phyloP scores from a whole-genome alignment of 2,329 filamentous ascomycete genomes.

The Diplocarpon mali region DNA sequence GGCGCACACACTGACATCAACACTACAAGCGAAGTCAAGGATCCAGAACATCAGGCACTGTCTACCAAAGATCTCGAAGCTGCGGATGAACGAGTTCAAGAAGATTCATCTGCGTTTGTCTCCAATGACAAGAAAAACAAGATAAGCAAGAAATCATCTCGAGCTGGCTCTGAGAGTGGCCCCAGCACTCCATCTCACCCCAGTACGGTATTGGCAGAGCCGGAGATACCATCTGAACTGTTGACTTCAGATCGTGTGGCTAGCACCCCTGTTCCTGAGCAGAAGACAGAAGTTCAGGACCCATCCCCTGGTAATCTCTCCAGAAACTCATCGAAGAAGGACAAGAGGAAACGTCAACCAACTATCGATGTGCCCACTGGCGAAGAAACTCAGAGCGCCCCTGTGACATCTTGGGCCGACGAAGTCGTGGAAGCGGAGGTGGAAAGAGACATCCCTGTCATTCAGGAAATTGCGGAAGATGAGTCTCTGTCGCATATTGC shows the following conservation, averaged over 20 bases:
- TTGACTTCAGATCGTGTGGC: slow-evolving; percentile 1
- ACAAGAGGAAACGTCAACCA: slow-evolving; percentile 26
- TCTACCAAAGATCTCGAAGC: not conserved
- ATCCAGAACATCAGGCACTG: not conserved
- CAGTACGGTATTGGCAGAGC: not conserved
- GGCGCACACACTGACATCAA: not conserved
- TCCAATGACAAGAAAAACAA: slow-evolving; percentile 19
- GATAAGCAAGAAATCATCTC: slow-evolving; percentile 14
- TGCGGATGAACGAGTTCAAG: not conserved
- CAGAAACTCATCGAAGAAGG: slow-evolving; percentile 21
- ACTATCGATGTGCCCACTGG: slow-evolving; percentile 10
- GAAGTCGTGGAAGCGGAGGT: slow-evolving; percentile 24
- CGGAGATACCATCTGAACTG: not conserved
- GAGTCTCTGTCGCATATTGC: slow-evolving; percentile 25
- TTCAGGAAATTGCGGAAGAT: slow-evolving; percentile 23
- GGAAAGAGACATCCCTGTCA: slow-evolving; percentile 21
- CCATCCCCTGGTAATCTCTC: slow-evolving; percentile 8
- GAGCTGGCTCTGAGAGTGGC: slow-evolving; percentile 8
- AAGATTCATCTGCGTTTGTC: slow-evolving; percentile 7
- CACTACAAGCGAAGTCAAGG: not conserved
- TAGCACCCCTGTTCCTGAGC: slow-evolving; percentile 7
- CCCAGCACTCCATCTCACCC: slow-evolving; percentile 3
- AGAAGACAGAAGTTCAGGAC: slow-evolving; percentile 1
- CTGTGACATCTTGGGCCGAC: slow-evolving; percentile 23
- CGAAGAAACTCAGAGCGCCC: slow-evolving; percentile 4